These are phyloP conservation scores for Chaetomium tenue DNA, from an alignment of 495 filamentous ascomycete genomes.

Conservation along the genomic window DNA sequence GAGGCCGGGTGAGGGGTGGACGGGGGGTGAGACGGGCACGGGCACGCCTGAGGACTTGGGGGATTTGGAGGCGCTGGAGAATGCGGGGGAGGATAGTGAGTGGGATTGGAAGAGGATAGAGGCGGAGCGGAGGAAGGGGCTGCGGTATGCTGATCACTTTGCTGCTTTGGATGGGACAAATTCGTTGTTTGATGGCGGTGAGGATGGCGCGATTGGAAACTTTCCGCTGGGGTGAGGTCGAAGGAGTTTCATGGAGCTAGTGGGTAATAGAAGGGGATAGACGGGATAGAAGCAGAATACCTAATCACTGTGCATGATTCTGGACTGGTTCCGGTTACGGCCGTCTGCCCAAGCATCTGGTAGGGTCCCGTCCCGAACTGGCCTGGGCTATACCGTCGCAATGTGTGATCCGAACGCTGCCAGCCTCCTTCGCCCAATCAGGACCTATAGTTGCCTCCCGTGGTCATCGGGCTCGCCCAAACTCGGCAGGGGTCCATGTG, in stretches of 20 bases:
- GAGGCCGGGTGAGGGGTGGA: constrained; percentile 52
- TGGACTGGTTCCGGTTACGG: too few relatives aligned
- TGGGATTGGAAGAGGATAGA: constrained; percentile 55
- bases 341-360: too few relatives aligned
- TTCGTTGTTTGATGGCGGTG: constrained; percentile 47
- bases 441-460: too few relatives aligned
- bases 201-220: constrained; percentile 47
- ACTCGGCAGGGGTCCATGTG: too few relatives aligned
- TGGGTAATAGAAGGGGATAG: too few relatives aligned
- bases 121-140: constrained; percentile 45
- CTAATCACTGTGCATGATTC: too few relatives aligned
- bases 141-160: constrained; percentile 51
- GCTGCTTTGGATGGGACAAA: constrained; percentile 52
- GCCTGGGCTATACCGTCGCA: too few relatives aligned
- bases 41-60: constrained; percentile 35
- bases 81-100: constrained; percentile 30
- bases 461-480: too few relatives aligned
- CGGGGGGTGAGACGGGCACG: constrained; percentile 39
- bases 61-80: constrained; percentile 28
- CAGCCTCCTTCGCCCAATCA: too few relatives aligned
- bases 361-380: too few relatives aligned
- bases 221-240: constrained; percentile 44
- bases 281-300: too few relatives aligned
- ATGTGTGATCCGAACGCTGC: too few relatives aligned
- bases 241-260: background rate